phyloP scores from a whole-genome alignment of 768 basidiomycete species.

The Suillus subluteus region DNA sequence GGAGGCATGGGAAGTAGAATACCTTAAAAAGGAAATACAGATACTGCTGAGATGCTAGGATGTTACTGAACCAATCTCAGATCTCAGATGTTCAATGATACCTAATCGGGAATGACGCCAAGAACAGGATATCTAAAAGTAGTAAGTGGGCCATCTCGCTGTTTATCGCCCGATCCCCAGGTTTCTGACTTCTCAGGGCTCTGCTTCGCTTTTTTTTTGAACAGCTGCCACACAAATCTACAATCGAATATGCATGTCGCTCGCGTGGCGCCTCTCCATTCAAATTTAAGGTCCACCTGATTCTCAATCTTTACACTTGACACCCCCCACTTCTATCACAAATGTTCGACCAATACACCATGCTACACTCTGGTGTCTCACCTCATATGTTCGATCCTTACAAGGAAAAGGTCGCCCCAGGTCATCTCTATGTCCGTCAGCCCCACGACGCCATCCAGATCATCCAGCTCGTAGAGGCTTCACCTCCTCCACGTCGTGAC shows the following conservation, averaged over 20 bases:
- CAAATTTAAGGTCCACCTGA: constrained; percentile 23
- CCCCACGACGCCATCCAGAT: constrained; percentile 56
- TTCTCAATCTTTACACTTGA: constrained; percentile 23
- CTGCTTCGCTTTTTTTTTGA: constrained; percentile 23
- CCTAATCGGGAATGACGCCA: constrained; percentile 10
- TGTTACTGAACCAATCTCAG: background rate
- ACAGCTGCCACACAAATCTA: constrained; percentile 20
- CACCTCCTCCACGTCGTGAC: constrained; percentile 53
- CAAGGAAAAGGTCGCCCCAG: constrained; percentile 39
- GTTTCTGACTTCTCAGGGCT: constrained; percentile 20
- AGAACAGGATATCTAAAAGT: constrained; percentile 15
- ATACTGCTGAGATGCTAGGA: constrained; percentile 7
- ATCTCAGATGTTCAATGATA: constrained; percentile 13
- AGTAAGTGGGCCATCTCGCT: constrained; percentile 19
- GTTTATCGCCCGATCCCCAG: constrained; percentile 31
- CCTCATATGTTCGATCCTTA: constrained; percentile 27
- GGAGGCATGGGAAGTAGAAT: constrained; percentile 17
- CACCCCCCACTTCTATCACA: constrained; percentile 24
- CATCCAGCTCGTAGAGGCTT: constrained; percentile 74
- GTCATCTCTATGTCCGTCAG: constrained; percentile 50
- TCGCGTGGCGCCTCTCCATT: constrained; percentile 33
- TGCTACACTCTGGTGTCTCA: constrained; percentile 20
- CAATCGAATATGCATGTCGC: constrained; percentile 20
- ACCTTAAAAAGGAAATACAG: constrained; percentile 3
- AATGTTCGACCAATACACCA: constrained; percentile 32